A percentile compares a stretch with the other conserved stretches of the same genome.
phyloP scores from a whole-genome alignment of 2,329 filamentous ascomycete genomes.

The Chaetomiaceae sp. region DNA sequence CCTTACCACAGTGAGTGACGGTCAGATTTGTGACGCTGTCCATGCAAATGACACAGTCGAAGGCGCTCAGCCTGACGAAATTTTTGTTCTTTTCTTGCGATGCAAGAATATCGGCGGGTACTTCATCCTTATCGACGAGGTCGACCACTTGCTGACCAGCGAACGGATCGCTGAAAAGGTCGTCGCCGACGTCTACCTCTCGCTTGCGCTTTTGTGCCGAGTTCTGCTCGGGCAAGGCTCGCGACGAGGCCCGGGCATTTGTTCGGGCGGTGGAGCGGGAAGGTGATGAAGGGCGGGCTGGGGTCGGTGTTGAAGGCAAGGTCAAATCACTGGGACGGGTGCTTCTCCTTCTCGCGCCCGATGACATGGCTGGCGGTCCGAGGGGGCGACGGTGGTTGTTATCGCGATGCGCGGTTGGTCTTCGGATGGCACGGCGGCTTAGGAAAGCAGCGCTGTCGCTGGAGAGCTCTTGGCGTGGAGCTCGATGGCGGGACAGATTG shows the following conservation, averaged over 20 bases:
- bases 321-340: slow-evolving; percentile 5
- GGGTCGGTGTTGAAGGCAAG: slow-evolving; percentile 2
- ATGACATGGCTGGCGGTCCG: slow-evolving; percentile 3
- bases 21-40: slow-evolving; percentile 54
- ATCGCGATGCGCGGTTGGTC: background rate
- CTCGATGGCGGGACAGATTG: too few species aligned
- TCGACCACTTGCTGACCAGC: slow-evolving; percentile 31
- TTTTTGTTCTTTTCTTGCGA: slow-evolving; percentile 38
- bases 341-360: background rate
- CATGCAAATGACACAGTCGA: slow-evolving; percentile 66
- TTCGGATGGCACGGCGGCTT: background rate
- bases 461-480: too few species aligned
- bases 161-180: slow-evolving; percentile 26
- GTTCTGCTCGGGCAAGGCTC: background rate
- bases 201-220: slow-evolving; percentile 18
- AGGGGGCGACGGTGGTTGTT: background rate
- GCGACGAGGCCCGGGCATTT: background rate
- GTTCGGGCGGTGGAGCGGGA: background rate
- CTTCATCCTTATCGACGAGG: slow-evolving; percentile 40
- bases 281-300: background rate
- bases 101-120: slow-evolving; percentile 31
- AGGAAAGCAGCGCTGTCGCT: background rate
- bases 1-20: slow-evolving; percentile 63
- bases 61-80: slow-evolving; percentile 47
- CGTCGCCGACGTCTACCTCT: slow-evolving; percentile 19